Conservation (phyloP, 164 flowering plant species). For the Umbilicus rupestris region DNA sequence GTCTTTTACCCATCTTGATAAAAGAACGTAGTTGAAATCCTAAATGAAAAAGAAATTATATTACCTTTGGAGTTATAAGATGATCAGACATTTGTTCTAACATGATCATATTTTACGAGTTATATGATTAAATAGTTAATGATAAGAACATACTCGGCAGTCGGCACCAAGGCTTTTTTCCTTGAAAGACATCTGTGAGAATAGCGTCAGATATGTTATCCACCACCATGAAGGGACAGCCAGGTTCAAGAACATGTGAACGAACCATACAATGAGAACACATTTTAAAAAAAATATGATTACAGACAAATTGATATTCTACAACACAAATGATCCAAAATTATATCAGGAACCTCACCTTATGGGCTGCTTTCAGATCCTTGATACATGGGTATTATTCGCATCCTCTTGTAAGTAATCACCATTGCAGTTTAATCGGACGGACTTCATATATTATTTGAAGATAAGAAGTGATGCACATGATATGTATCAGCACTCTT, state of each 20-base stretch:
- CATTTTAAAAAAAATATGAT: neutral
- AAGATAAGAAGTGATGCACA: neutral
- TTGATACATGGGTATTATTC: constrained; percentile 11
- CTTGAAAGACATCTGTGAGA: neutral
- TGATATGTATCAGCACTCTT: neutral
- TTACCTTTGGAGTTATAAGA: neutral
- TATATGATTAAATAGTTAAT: neutral
- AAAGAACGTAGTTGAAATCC: constrained; percentile 7
- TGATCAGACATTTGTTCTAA: neutral
- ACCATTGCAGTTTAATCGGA: constrained; percentile 18
- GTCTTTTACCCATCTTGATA: constrained; percentile 11
- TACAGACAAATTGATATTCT: neutral
- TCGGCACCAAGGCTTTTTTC: neutral
- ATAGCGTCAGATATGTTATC: neutral
- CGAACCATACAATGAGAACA: neutral
- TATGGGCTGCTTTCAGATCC: constrained; percentile 11
- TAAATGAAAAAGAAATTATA: neutral
- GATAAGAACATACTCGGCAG: neutral
- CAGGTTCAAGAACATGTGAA: neutral
- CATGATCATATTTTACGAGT: neutral
- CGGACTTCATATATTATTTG: constrained; percentile 10
- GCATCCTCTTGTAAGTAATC: constrained; percentile 17
- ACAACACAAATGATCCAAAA: neutral
- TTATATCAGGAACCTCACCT: constrained; percentile 9
- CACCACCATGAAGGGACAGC: neutral